Evolutionary conservation across 1,284 basidiomycete species (phyloP).

Genomic region (Trichosporon faecale): DNA sequence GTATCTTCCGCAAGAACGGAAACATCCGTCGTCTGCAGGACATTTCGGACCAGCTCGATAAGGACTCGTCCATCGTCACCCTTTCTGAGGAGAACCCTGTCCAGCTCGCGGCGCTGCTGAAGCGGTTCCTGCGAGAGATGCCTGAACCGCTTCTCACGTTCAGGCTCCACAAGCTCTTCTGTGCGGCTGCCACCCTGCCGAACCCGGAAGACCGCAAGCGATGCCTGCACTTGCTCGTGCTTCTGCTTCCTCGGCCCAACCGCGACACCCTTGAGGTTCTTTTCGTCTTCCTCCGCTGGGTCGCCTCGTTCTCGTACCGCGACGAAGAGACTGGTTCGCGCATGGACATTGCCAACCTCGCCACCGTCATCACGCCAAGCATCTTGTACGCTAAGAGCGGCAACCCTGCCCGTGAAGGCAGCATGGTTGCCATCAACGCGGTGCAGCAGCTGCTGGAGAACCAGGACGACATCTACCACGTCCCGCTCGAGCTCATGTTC

Average conservation of each 20-base stretch:
- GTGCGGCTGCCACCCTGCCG: slow-evolving; percentile 76
- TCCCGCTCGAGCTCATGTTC: slow-evolving; percentile 77
- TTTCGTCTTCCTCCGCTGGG: slow-evolving; percentile 99
- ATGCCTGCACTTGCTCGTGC: slow-evolving; percentile 78
- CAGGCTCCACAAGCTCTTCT: slow-evolving; percentile 84
- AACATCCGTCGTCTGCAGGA: slow-evolving; percentile 92
- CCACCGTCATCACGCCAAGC: slow-evolving; percentile 96
- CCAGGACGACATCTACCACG: slow-evolving; percentile 89
- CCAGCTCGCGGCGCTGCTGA: slow-evolving; percentile 91
- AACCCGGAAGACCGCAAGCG: slow-evolving; percentile 74
- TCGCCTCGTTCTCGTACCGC: slow-evolving; percentile 96
- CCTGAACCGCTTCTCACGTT: slow-evolving; percentile 95
- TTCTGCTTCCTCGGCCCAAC: slow-evolving; percentile 86
- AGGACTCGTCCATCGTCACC: slow-evolving; percentile 84
- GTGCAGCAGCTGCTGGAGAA: slow-evolving; percentile 81
- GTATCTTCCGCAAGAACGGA: slow-evolving; percentile 97
- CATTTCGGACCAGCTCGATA: slow-evolving; percentile 86
- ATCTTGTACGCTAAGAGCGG: slow-evolving; percentile 82
- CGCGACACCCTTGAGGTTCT: slow-evolving; percentile 97
- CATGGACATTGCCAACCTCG: slow-evolving; percentile 95
- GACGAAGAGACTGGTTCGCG: slow-evolving; percentile 98
- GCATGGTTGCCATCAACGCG: slow-evolving; percentile 83
- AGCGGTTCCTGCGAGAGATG: slow-evolving; percentile 94
- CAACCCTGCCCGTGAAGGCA: slow-evolving; percentile 87
- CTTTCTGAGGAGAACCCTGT: slow-evolving; percentile 93